phyloP scores from a whole-genome alignment of 176 grass and related monocot species.

The Sorghum bicolor region DNA sequence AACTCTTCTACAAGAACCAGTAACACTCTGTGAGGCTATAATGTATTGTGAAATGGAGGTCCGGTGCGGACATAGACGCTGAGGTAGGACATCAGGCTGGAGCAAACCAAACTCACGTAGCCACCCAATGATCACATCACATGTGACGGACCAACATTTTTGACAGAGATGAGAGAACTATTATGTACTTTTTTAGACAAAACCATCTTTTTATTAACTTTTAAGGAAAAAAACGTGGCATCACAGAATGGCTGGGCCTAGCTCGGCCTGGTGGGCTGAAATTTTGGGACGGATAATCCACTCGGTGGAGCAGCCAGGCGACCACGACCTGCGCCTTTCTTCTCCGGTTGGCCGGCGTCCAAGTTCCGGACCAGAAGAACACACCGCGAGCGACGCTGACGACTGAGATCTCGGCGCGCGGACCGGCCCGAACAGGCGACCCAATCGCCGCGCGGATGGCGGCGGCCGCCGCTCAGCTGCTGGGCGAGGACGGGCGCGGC shows the following conservation, averaged over 20 bases:
- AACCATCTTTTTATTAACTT: too few species aligned
- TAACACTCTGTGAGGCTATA: too few species aligned
- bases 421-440: not conserved
- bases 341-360: not conserved
- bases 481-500: constrained; percentile 88
- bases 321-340: not conserved
- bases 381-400: not conserved
- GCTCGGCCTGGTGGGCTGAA: constrained; percentile 14
- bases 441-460: constrained; percentile 11
- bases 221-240: not conserved
- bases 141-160: too few species aligned
- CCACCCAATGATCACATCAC: too few species aligned
- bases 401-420: constrained; percentile 17
- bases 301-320: not conserved
- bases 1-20: too few species aligned
- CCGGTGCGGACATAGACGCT: too few species aligned
- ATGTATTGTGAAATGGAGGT: too few species aligned
- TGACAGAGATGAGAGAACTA: too few species aligned
- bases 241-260: not conserved
- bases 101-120: too few species aligned
- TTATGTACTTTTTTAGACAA: too few species aligned
- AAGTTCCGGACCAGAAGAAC: not conserved
- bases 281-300: not conserved
- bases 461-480: constrained; percentile 50
- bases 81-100: too few species aligned